Base-by-base conservation (phyloP, 495 filamentous ascomycete genomes). In the Trichoderma orchidacearum region DNA sequence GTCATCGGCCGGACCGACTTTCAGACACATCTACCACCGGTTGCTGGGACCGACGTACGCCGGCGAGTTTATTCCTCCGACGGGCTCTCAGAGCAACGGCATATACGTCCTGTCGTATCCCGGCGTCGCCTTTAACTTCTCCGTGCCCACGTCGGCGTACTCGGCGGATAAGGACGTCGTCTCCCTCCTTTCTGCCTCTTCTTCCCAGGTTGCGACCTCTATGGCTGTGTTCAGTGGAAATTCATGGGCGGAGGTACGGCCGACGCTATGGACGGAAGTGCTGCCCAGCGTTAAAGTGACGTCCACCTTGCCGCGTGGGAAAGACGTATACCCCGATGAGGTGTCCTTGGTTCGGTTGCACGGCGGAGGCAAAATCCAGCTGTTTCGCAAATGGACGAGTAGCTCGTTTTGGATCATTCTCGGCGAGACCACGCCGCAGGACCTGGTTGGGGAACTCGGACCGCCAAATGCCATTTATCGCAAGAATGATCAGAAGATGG, bases 391-490 rank as follows among this genome's bases (percentile, higher is more conserved):
- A 53, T 76, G 75, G 73, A 69, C 72, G 27, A 70, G 73, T 57
- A 73, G 74, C 12, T 73, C 77, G 1, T 80, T 90, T 51, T 78
- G 75, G 67, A 83, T 97, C 35, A 78, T 68, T 1, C 72, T 98
- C 1, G 85, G 87, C 54, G 79, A 89, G 62, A 96, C 90, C 0
- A 90, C 87, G 8, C 85, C 87, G 0, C 93, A 98, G 72, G 90
- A 96, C 60, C 73, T 98, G 4, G 80, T 96, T 23, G 80, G 85
- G 35, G 90, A 95, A 58, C 81, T 98, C 28, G 93, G 93, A 0
- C 87, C 93, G 3, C 93, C 93, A n/a, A 90, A 95, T 70, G 87
- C 90, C 18, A 94, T 94, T 32, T 95, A 96, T 68, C 79, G 87
- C 60, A 97, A 95, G 75, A 87, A 89, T 66, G 92, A 96, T 66